Conservation (phyloP, 2,329 filamentous ascomycete genomes). For the Blastomyces percursus region DNA sequence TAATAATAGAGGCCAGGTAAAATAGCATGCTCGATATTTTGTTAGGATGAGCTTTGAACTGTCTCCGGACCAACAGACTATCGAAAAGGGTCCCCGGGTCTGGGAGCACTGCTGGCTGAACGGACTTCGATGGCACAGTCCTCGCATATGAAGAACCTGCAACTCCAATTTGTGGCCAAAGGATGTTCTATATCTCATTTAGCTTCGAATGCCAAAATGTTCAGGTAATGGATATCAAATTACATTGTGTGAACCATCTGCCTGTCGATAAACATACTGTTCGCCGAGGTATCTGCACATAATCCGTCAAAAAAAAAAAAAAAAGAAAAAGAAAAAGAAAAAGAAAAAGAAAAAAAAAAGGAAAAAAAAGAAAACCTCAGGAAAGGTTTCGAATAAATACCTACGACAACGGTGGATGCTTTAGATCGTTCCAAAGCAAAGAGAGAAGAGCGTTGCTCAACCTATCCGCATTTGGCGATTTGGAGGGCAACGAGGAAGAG, state of each 20-base stretch:
- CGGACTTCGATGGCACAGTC: slow-evolving; percentile 15
- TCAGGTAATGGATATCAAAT: background rate
- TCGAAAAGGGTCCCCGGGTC: slow-evolving; percentile 21
- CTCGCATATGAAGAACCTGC: slow-evolving; percentile 22
- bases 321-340: slow-evolving; percentile 18
- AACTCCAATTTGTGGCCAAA: slow-evolving; percentile 18
- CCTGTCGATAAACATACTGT: slow-evolving; percentile 23
- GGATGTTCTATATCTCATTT: slow-evolving; percentile 13
- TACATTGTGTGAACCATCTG: slow-evolving; percentile 22
- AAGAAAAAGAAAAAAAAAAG: slow-evolving; percentile 25
- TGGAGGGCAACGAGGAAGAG: slow-evolving; percentile 20
- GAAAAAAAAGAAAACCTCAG: slow-evolving; percentile 12
- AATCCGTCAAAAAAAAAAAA: slow-evolving; percentile 38
- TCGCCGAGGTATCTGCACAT: slow-evolving; percentile 33
- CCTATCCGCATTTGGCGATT: slow-evolving; percentile 16
- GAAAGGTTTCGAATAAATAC: slow-evolving; percentile 19
- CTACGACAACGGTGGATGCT: slow-evolving; percentile 31
- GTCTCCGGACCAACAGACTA: slow-evolving; percentile 12
- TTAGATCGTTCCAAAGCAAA: slow-evolving; percentile 23
- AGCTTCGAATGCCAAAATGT: background rate
- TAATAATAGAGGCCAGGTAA: slow-evolving; percentile 43
- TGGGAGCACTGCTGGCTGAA: slow-evolving; percentile 15
- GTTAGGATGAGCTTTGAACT: slow-evolving; percentile 29
- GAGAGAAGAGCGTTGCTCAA: slow-evolving; percentile 21
- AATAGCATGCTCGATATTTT: slow-evolving; percentile 40